Conservation (phyloP, 75 land plant genomes). For the Pinus albicaulis region DNA sequence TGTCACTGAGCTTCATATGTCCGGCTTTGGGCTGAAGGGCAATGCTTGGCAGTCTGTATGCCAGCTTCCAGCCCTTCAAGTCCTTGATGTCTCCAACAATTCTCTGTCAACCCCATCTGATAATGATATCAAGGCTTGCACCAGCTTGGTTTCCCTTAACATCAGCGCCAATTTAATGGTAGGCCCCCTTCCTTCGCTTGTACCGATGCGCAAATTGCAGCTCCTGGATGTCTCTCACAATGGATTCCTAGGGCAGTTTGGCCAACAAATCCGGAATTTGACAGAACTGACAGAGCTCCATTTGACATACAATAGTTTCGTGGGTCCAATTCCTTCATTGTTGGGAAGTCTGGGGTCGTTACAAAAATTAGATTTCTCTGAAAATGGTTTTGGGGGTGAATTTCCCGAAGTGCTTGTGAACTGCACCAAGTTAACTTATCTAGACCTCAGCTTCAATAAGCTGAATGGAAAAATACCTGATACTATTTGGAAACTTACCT, state of each 20-base stretch:
- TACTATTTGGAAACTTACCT: neutral
- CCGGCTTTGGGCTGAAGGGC: neutral
- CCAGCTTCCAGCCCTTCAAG: neutral
- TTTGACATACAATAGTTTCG: neutral
- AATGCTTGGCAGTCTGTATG: neutral
- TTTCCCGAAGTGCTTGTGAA: neutral
- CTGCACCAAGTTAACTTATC: neutral
- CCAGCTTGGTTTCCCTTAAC: neutral
- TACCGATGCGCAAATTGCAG: too few relatives aligned
- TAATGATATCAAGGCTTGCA: neutral
- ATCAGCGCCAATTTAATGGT: neutral
- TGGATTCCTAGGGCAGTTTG: neutral
- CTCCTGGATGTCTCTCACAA: too few relatives aligned
- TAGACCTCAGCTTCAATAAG: neutral
- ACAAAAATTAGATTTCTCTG: too few relatives aligned
- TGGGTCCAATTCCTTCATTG: too few relatives aligned
- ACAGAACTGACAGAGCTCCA: neutral
- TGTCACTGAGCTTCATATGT: neutral
- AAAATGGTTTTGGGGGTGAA: neutral
- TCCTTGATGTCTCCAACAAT: neutral
- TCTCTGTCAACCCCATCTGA: neutral
- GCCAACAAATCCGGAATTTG: conserved; percentile 4
- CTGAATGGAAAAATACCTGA: conserved; percentile 13
- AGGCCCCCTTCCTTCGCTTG: neutral
- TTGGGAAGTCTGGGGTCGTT: too few relatives aligned